Evolutionary conservation across 352 stramenopile genomes (phyloP).

Genomic region (Pythium volutum): DNA sequence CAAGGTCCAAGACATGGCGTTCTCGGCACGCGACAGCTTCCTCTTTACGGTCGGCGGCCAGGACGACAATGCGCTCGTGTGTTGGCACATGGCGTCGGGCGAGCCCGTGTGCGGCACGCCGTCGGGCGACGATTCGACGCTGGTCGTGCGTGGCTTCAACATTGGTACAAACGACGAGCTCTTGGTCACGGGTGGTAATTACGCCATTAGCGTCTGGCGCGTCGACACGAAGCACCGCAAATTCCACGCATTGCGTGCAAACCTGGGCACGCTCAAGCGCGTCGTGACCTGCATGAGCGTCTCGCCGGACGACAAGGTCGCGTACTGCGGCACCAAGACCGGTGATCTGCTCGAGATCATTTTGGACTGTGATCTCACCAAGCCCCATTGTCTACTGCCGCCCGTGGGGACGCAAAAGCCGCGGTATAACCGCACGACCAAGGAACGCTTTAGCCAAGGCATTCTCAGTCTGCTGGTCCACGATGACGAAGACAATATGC

Average conservation of each 20-base stretch:
- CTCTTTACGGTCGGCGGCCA: constrained; percentile 93
- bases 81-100: constrained; percentile 91
- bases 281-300: constrained; percentile 93
- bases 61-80: constrained; percentile 96
- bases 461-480: constrained; percentile 86
- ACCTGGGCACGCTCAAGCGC: constrained; percentile 92
- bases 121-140: constrained; percentile 91
- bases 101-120: constrained; percentile 91
- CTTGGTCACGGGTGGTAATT: constrained; percentile 94
- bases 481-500: constrained; percentile 86
- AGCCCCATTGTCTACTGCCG: constrained; percentile 76
- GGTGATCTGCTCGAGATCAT: constrained; percentile 95
- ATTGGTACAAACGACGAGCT: constrained; percentile 84
- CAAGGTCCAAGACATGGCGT: constrained; percentile 92
- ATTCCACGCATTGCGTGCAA: constrained; percentile 92
- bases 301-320: constrained; percentile 90
- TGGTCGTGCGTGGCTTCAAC: constrained; percentile 88
- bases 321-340: constrained; percentile 94
- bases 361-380: constrained; percentile 93
- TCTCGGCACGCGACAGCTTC: constrained; percentile 85
- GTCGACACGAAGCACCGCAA: constrained; percentile 89
- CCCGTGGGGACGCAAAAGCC: constrained; percentile 77
- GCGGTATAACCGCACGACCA: constrained; percentile 88
- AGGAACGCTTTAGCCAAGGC: constrained; percentile 92
- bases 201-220: constrained; percentile 89